phyloP scores from a whole-genome alignment of 2,329 filamentous ascomycete species.

The Colletotrichum melonis region DNA sequence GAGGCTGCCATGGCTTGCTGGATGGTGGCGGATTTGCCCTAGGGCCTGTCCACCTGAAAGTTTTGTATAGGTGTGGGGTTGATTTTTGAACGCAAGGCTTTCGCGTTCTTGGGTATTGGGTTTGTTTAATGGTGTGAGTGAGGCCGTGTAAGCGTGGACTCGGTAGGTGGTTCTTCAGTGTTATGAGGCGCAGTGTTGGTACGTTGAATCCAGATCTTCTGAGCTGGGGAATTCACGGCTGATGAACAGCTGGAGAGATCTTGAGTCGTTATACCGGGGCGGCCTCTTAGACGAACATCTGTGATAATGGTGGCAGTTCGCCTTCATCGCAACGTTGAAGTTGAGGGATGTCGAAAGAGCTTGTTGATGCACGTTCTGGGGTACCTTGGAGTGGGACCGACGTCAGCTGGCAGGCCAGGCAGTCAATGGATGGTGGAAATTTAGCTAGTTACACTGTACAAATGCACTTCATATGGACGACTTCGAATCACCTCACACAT shows the following conservation, averaged over 20 bases:
- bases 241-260: too few species aligned
- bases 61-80: background rate
- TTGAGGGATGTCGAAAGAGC: background rate
- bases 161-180: background rate
- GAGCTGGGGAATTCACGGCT: background rate
- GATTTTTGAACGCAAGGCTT: too few species aligned
- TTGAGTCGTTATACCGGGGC: background rate
- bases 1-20: constrained; percentile 19
- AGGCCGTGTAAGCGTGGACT: background rate
- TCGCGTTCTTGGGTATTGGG: background rate
- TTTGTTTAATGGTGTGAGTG: background rate
- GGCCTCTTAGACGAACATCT: background rate
- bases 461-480: background rate
- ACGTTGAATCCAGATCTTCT: background rate
- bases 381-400: background rate
- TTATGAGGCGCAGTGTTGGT: background rate
- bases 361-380: background rate
- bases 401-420: background rate
- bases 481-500: background rate
- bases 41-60: background rate
- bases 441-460: background rate
- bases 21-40: background rate
- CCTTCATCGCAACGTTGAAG: background rate
- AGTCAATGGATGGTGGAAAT: background rate
- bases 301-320: background rate